Conservation (phyloP, 805 yeast genomes). For the Wickerhamiella slavikovae region DNA sequence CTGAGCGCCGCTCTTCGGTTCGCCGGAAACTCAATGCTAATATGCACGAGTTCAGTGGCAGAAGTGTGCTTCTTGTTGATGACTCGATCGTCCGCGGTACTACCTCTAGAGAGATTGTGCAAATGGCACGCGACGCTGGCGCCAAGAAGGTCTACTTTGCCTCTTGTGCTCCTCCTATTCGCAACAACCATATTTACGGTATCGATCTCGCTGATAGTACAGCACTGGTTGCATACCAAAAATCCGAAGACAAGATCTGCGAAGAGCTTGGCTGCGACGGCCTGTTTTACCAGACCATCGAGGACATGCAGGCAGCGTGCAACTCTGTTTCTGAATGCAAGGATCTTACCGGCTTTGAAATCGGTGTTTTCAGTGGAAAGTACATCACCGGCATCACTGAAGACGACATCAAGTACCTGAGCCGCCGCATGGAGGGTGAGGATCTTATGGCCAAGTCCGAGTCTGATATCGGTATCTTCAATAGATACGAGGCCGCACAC, state of each 20-base stretch:
- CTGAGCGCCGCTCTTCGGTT: conserved; percentile 80
- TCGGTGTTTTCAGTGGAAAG: conserved; percentile 89
- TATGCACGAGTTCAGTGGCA: conserved; percentile 74
- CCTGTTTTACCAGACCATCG: conserved; percentile 71
- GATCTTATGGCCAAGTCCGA: conserved; percentile 61
- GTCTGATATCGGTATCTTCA: conserved; percentile 40
- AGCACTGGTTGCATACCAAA: conserved; percentile 76
- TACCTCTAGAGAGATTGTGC: conserved; percentile 86
- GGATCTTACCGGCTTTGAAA: conserved; percentile 50
- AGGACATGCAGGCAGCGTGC: conserved; percentile 72
- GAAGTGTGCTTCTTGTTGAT: conserved; percentile 77
- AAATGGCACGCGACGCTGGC: conserved; percentile 98
- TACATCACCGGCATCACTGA: conserved; percentile 91
- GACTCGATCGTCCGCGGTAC: conserved; percentile 97
- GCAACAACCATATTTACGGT: conserved; percentile 91
- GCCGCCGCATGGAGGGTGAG: conserved; percentile 59
- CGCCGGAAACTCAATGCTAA: conserved; percentile 90
- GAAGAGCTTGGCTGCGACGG: conserved; percentile 70
- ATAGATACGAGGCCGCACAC: conserved; percentile 29
- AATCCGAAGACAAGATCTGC: conserved; percentile 56
- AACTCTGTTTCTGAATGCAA: conserved; percentile 19
- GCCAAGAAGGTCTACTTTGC: conserved; percentile 91
- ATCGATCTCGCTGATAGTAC: conserved; percentile 91
- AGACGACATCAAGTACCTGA: conserved; percentile 61
- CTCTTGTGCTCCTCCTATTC: conserved; percentile 94